Base-by-base conservation (phyloP, 306 rosid genomes). In the Phaseolus lunatus region DNA sequence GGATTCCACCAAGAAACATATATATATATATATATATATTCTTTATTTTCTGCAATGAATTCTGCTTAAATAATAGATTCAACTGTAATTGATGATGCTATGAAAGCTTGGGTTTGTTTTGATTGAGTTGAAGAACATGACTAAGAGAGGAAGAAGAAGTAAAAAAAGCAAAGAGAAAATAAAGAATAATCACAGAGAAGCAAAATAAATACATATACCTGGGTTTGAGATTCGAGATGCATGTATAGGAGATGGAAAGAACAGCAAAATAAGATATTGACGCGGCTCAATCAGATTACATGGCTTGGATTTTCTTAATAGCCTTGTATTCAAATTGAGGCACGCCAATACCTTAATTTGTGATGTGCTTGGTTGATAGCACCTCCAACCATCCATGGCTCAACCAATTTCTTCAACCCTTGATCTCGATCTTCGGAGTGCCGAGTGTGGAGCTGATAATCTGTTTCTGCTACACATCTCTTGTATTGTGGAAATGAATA, bases 271-370 rank as follows among this genome's bases (percentile, higher is more conserved):
- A 85, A 92, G 97, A 92, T 92, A 92, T 92, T 92, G 96, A 87
- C 96, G 96, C 97, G 96, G 93, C 97, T 92, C 97, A 92, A 90
- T 92, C 84, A 88, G 85, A 90, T 27, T 85, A 82, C 90, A 87
- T 75, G 87, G 82, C 80, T 33, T 84, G 69, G 52, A 31, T 39
- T 53, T 3, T 52, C 3, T 9, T 13, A 29, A 14, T 23, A 87
- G 54, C 76, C 93, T 78, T 86, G 85, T 70, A 67, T 87, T 90
- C 88, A 87, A 83, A 88, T 92, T 92, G 97, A 92, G 91, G 64
- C 95, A 70, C 87, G 83, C 10, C 92, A 92, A 90, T 92, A 92
- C 79, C 97, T 90, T 74, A 54, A 13, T 82, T 54, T 66, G 71
- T 66, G 49, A 14, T 47, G 50, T 68, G 56, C 65, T 65, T 73